Conservation (phyloP, 2,329 filamentous ascomycete species). For the Arthrobotrys entomopaga region DNA sequence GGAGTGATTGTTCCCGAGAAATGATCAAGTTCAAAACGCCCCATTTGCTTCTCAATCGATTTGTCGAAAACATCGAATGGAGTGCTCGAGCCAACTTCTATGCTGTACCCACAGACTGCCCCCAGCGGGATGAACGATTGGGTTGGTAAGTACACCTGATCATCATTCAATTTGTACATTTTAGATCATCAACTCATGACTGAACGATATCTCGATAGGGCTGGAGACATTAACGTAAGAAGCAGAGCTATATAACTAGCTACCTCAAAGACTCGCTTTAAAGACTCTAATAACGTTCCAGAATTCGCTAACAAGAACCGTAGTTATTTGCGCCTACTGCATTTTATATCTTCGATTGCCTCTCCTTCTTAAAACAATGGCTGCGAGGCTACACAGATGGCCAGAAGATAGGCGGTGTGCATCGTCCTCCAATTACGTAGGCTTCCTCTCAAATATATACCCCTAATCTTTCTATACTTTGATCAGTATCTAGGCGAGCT, state of each 20-base stretch:
- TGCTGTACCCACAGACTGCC: conserved; percentile 69
- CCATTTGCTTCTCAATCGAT: conserved; percentile 66
- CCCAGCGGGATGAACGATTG: conserved; percentile 68
- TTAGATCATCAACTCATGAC: not conserved
- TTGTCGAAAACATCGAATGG: conserved; percentile 69
- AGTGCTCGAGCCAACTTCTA: conserved; percentile 71
- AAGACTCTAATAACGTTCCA: not conserved
- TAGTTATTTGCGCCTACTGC: conserved; percentile 67
- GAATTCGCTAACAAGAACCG: not conserved
- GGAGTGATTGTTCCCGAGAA: conserved; percentile 66
- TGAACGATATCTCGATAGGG: conserved; percentile 5
- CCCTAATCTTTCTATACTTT: not conserved
- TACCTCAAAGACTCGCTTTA: not conserved
- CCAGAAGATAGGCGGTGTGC: conserved; percentile 59
- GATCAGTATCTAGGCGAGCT: not conserved
- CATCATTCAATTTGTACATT: not conserved
- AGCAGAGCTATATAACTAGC: not conserved
- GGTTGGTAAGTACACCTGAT: conserved; percentile 67
- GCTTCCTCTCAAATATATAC: conserved; percentile 8
- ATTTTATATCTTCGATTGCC: conserved; percentile 68
- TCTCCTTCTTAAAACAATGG: conserved; percentile 67
- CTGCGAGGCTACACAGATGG: conserved; percentile 64
- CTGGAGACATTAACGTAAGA: conserved; percentile 47
- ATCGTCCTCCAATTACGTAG: conserved; percentile 61
- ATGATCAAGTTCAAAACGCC: conserved; percentile 68